phyloP scores from a whole-genome alignment of 2,329 filamentous ascomycete genomes.

The Fusarium piperis region DNA sequence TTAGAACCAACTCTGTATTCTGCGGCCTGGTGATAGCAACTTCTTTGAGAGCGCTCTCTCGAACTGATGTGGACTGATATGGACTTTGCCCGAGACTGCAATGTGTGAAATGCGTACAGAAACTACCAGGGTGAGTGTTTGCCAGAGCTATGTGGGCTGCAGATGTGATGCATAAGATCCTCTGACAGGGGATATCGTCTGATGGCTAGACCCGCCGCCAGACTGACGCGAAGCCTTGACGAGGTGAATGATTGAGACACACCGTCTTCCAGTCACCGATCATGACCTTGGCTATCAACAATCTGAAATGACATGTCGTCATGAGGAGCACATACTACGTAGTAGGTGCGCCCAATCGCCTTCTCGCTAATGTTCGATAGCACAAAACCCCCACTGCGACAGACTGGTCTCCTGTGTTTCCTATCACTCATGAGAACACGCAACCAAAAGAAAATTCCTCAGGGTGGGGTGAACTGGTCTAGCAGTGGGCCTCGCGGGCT shows the following conservation, averaged over 20 bases:
- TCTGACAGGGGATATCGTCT: slow-evolving; percentile 22
- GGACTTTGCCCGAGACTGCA: slow-evolving; percentile 28
- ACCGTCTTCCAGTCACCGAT: slow-evolving; percentile 31
- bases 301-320: slow-evolving; percentile 18
- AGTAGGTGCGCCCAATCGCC: slow-evolving; percentile 14
- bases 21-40: not conserved
- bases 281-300: not conserved
- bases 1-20: not conserved
- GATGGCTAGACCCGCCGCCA: slow-evolving; percentile 22
- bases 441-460: slow-evolving; percentile 14
- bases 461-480: slow-evolving; percentile 27
- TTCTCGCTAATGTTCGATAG: not conserved
- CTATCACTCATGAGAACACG: slow-evolving; percentile 26
- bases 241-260: slow-evolving; percentile 15
- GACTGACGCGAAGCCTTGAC: slow-evolving; percentile 2
- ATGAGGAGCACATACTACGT: slow-evolving; percentile 12
- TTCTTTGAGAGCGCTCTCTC: not conserved
- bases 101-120: slow-evolving; percentile 33
- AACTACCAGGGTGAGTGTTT: slow-evolving; percentile 19
- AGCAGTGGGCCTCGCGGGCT: slow-evolving; percentile 20
- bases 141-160: slow-evolving; percentile 28
- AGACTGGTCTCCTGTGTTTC: slow-evolving; percentile 27
- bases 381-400: slow-evolving; percentile 16
- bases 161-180: slow-evolving; percentile 20
- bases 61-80: slow-evolving; percentile 5